phyloP scores from a whole-genome alignment of 1,139 yeast genomes.

The Geotrichum reessii region DNA sequence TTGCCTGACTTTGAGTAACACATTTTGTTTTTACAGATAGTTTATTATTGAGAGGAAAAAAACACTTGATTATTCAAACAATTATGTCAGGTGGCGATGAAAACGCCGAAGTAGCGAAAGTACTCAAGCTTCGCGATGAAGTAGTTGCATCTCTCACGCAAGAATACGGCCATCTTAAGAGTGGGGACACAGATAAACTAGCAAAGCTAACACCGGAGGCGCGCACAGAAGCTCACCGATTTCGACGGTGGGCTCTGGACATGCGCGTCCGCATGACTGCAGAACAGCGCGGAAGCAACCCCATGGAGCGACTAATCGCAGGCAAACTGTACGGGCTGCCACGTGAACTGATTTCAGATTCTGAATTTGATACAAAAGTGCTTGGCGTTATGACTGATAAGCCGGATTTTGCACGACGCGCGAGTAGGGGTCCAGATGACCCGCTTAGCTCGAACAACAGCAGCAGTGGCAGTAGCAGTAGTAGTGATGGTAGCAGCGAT shows the following conservation, averaged over 20 bases:
- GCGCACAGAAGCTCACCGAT: constrained; percentile 21
- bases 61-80: too few species aligned
- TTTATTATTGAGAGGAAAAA: too few species aligned
- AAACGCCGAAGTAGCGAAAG: constrained; percentile 23
- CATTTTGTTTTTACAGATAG: too few species aligned
- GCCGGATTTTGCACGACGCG: not conserved
- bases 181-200: not conserved
- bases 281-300: constrained; percentile 8
- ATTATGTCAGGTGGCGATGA: constrained; percentile 11
- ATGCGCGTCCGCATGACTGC: constrained; percentile 19
- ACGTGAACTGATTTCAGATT: not conserved
- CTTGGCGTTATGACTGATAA: constrained; percentile 3
- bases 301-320: not conserved
- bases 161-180: constrained; percentile 1
- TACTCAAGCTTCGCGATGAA: constrained; percentile 25
- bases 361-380: constrained; percentile 8
- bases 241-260: constrained; percentile 24
- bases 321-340: constrained; percentile 7
- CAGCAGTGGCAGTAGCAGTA: not conserved
- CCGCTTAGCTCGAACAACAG: not conserved
- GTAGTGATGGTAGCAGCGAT: not conserved
- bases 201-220: constrained; percentile 20
- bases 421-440: not conserved
- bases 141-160: constrained; percentile 20
- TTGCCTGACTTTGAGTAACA: too few species aligned